A percentile compares a stretch with the other conserved stretches of the same genome.
Conservation (phyloP, 208 protist species). For the Trypanosoma congolense region DNA sequence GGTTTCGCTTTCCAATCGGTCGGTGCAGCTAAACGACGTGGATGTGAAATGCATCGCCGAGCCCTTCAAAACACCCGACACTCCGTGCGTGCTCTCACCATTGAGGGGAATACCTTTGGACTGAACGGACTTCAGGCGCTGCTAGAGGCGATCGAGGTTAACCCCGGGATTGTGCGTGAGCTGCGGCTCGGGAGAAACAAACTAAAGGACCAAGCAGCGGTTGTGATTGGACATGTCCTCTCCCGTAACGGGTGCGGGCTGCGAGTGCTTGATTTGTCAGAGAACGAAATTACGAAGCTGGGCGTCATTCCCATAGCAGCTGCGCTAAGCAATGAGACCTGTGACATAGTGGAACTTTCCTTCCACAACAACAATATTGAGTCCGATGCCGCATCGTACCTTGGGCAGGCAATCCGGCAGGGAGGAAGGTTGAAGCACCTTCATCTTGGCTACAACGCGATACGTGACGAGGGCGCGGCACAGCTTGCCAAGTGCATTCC, state of each 20-base stretch:
- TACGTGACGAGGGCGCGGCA: constrained; percentile 69
- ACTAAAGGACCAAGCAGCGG: constrained; percentile 76
- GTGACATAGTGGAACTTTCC: constrained; percentile 78
- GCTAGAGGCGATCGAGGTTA: constrained; percentile 74
- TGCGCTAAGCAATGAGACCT: constrained; percentile 50
- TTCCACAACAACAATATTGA: constrained; percentile 90
- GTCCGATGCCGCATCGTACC: constrained; percentile 54
- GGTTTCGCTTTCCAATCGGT: constrained; percentile 39
- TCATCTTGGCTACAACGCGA: constrained; percentile 85
- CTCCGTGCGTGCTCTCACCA: constrained; percentile 58
- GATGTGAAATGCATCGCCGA: constrained; percentile 76
- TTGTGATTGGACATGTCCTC: constrained; percentile 72
- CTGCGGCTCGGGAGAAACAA: constrained; percentile 82
- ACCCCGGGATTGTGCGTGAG: constrained; percentile 74
- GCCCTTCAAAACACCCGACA: constrained; percentile 37
- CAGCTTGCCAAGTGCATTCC: constrained; percentile 65
- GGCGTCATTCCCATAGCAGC: constrained; percentile 74
- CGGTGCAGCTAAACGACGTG: constrained; percentile 59
- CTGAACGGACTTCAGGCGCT: constrained; percentile 68
- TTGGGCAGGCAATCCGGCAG: constrained; percentile 51
- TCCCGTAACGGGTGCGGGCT: constrained; percentile 67
- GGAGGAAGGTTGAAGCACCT: constrained; percentile 73
- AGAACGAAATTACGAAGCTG: constrained; percentile 80
- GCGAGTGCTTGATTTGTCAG: constrained; percentile 84
- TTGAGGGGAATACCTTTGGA: constrained; percentile 83